Percentiles rank a stretch among this genome's conserved stretches.
Evolutionary conservation across 768 basidiomycete genomes (phyloP).

Genomic region (Kwoniella pini): DNA sequence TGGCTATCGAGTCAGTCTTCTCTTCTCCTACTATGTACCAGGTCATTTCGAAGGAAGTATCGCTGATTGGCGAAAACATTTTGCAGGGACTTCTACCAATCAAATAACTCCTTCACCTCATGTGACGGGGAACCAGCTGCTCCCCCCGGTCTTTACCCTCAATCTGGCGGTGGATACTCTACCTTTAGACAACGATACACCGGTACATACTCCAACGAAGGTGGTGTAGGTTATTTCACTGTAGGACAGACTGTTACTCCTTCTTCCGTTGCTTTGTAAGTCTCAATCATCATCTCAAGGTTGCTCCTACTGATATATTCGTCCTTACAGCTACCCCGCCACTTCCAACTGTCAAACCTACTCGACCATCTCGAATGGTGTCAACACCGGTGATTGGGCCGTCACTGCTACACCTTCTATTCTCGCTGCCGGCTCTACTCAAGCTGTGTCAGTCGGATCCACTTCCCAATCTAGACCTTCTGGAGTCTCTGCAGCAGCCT

Average conservation of each 20-base stretch:
- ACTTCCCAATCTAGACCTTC: constrained; percentile 23
- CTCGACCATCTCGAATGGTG: constrained; percentile 49
- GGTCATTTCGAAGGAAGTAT: no score
- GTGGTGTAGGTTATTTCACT: constrained; percentile 39
- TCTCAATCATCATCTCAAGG: no score
- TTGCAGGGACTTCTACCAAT: constrained; percentile 42
- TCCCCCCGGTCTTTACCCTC: constrained; percentile 56
- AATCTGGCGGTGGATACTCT: constrained; percentile 44
- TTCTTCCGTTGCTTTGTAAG: constrained; percentile 34
- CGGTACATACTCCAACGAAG: constrained; percentile 47
- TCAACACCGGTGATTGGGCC: constrained; percentile 45
- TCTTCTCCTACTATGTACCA: no score
- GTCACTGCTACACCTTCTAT: constrained; percentile 34
- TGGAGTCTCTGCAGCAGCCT: constrained; percentile 56
- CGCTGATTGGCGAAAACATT: no score
- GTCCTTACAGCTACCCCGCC: constrained; percentile 39
- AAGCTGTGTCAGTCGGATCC: constrained; percentile 25
- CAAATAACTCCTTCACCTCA: constrained; percentile 55
- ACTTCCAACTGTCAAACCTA: constrained; percentile 56
- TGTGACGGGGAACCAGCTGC: constrained; percentile 57
- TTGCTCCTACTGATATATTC: no score
- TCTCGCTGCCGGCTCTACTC: constrained; percentile 28
- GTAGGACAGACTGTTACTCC: constrained; percentile 54
- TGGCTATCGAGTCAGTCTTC: constrained; percentile 52
- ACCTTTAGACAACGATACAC: constrained; percentile 55